Evolutionary conservation across 345 rosid genomes (phyloP).

Genomic region (Mangifera indica): DNA sequence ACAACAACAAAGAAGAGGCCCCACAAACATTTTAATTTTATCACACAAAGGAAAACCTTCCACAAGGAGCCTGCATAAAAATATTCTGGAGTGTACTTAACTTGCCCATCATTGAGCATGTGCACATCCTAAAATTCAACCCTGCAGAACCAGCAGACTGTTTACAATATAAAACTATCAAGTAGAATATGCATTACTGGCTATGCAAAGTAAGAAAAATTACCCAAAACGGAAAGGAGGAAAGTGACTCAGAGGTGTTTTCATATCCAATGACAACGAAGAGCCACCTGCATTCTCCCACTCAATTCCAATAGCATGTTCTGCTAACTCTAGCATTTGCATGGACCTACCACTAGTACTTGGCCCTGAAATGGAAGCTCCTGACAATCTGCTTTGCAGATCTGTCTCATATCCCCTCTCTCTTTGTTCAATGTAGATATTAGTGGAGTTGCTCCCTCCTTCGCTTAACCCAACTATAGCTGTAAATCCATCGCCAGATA

Average conservation of each 20-base stretch:
- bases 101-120: slow-evolving; percentile 92
- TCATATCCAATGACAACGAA: slow-evolving; percentile 82
- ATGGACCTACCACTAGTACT: slow-evolving; percentile 49
- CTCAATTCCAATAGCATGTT: slow-evolving; percentile 56
- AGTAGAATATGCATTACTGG: not conserved
- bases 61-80: slow-evolving; percentile 96
- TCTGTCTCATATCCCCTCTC: slow-evolving; percentile 56
- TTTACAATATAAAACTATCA: slow-evolving; percentile 7
- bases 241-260: slow-evolving; percentile 90
- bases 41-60: slow-evolving; percentile 56
- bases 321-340: slow-evolving; percentile 71
- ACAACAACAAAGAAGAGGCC: not conserved
- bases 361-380: slow-evolving; percentile 41
- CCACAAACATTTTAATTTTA: not conserved
- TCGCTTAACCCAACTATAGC: slow-evolving; percentile 83
- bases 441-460: slow-evolving; percentile 51
- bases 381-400: slow-evolving; percentile 42
- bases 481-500: slow-evolving; percentile 86
- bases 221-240: slow-evolving; percentile 99
- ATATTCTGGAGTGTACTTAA: slow-evolving; percentile 86
- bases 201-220: slow-evolving; percentile 18
- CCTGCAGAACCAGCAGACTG: slow-evolving; percentile 35
- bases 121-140: slow-evolving; percentile 89
- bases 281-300: slow-evolving; percentile 72
- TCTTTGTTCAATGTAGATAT: slow-evolving; percentile 51